Percentiles rank a stretch among this genome's conserved stretches.
phyloP scores from a whole-genome alignment of 2,329 filamentous ascomycete genomes.

The Lizonia empirigonia region DNA sequence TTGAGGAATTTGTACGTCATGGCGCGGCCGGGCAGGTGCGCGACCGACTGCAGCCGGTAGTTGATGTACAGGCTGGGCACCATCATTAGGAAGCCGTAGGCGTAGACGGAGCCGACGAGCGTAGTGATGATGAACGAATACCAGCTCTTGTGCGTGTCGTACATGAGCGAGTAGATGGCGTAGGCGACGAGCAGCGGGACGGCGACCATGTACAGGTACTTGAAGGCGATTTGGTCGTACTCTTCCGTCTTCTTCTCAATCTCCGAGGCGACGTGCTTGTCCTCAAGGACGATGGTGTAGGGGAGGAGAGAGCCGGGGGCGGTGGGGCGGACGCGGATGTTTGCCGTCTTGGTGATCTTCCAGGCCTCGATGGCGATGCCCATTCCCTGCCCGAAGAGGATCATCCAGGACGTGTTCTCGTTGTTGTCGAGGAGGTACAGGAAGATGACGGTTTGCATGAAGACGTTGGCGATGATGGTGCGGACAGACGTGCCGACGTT shows the following conservation, averaged over 20 bases:
- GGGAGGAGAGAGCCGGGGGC: slow-evolving; percentile 73
- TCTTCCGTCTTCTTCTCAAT: slow-evolving; percentile 98
- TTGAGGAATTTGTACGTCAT: slow-evolving; percentile 99
- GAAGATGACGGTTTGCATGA: slow-evolving; percentile 97
- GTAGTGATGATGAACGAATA: slow-evolving; percentile 96
- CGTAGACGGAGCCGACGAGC: slow-evolving; percentile 93
- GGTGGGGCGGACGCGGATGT: slow-evolving; percentile 78
- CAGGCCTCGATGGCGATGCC: slow-evolving; percentile 80
- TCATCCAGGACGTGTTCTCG: slow-evolving; percentile 99
- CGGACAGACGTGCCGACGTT: slow-evolving; percentile 95
- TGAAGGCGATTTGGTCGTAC: slow-evolving; percentile 97
- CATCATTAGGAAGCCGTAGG: slow-evolving; percentile 99
- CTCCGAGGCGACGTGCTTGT: slow-evolving; percentile 94
- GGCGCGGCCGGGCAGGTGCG: slow-evolving; percentile 94
- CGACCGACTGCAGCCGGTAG: slow-evolving; percentile 88
- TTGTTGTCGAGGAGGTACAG: slow-evolving; percentile 97
- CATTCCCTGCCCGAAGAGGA: slow-evolving; percentile 87
- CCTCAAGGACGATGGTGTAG: slow-evolving; percentile 83
- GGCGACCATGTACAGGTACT: slow-evolving; percentile 92
- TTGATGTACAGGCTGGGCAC: slow-evolving; percentile 97
- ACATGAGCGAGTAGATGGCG: slow-evolving; percentile 86
- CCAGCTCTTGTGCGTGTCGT: slow-evolving; percentile 97
- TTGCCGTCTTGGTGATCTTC: slow-evolving; percentile 96
- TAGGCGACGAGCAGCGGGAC: slow-evolving; percentile 88
- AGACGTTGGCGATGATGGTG: slow-evolving; percentile 94